Evolutionary conservation across 2,329 filamentous ascomycete genomes (phyloP).

Genomic region (Aspergillus sp.): DNA sequence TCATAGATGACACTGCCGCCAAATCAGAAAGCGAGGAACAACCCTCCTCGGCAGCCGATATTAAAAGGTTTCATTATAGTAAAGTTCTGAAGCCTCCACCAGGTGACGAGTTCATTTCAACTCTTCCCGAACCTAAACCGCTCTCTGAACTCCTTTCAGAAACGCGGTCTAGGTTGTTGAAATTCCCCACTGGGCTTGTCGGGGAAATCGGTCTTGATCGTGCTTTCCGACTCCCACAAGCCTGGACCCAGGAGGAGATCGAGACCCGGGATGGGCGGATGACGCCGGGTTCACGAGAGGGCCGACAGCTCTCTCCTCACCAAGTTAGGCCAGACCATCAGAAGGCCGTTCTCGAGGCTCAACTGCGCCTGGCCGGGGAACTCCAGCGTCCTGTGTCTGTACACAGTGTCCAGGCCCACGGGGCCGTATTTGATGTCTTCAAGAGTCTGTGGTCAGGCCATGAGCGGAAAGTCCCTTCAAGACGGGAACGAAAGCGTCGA

Average conservation of each 20-base stretch:
- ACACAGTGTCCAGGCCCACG: slow-evolving; percentile 65
- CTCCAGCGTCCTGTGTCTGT: slow-evolving; percentile 58
- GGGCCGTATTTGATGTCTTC: slow-evolving; percentile 56
- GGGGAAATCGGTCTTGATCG: slow-evolving; percentile 65
- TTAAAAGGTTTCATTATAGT: slow-evolving; percentile 53
- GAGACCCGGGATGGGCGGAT: slow-evolving; percentile 38
- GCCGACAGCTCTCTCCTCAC: slow-evolving; percentile 57
- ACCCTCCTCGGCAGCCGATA: slow-evolving; percentile 14
- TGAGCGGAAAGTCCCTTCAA: slow-evolving; percentile 52
- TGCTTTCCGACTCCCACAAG: slow-evolving; percentile 59
- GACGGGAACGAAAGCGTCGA: slow-evolving; percentile 44
- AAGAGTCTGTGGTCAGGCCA: slow-evolving; percentile 59
- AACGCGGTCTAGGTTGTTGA: slow-evolving; percentile 49
- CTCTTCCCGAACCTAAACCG: slow-evolving; percentile 55
- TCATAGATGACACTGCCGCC: slow-evolving; percentile 46
- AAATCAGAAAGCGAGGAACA: slow-evolving; percentile 19
- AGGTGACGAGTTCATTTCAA: slow-evolving; percentile 48
- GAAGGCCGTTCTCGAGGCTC: slow-evolving; percentile 55
- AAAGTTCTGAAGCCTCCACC: slow-evolving; percentile 51
- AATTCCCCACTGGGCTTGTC: slow-evolving; percentile 56
- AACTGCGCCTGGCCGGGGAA: slow-evolving; percentile 60
- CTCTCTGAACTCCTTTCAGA: slow-evolving; percentile 54
- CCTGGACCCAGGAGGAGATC: slow-evolving; percentile 42
- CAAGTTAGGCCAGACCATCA: slow-evolving; percentile 60
- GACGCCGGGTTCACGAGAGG: slow-evolving; percentile 62